A percentile compares a stretch with the other conserved stretches of the same genome.
phyloP scores from a whole-genome alignment of 2,329 filamentous ascomycete species.

The Penicillium concentricum region DNA sequence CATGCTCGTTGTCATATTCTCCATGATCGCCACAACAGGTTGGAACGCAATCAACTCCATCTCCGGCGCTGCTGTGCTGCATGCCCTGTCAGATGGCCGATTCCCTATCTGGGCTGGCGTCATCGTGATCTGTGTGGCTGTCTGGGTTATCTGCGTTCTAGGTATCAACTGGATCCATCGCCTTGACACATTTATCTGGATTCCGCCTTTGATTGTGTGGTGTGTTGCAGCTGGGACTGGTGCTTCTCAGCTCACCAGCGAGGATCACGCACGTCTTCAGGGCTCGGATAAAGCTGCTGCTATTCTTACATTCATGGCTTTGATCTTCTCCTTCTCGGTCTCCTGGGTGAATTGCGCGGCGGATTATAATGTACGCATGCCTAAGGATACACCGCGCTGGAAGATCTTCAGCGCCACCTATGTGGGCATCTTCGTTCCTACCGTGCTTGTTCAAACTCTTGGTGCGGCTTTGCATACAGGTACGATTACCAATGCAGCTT shows the following conservation, averaged over 20 bases:
- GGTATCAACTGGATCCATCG: slow-evolving; percentile 42
- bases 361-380: slow-evolving; percentile 42
- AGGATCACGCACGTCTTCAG: slow-evolving; percentile 24
- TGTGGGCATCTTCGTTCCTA: slow-evolving; percentile 26
- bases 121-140: slow-evolving; percentile 38
- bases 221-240: slow-evolving; percentile 40
- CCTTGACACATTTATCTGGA: slow-evolving; percentile 38
- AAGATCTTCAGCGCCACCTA: slow-evolving; percentile 32
- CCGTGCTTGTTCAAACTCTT: slow-evolving; percentile 33
- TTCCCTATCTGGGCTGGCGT: slow-evolving; percentile 40
- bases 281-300: slow-evolving; percentile 34
- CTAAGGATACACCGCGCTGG: slow-evolving; percentile 33
- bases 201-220: slow-evolving; percentile 39
- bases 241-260: slow-evolving; percentile 32
- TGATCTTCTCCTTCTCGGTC: slow-evolving; percentile 39
- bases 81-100: slow-evolving; percentile 37
- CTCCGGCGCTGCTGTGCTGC: slow-evolving; percentile 36
- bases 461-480: slow-evolving; percentile 36
- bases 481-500: slow-evolving; percentile 23
- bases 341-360: slow-evolving; percentile 41
- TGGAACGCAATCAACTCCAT: slow-evolving; percentile 44
- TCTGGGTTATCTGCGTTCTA: slow-evolving; percentile 39
- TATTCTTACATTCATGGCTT: slow-evolving; percentile 37
- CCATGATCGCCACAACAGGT: slow-evolving; percentile 39
- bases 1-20: slow-evolving; percentile 38